Evolutionary conservation across 108 stramenopile species (phyloP).

Genomic region (Aurantiochytrium sp.): DNA sequence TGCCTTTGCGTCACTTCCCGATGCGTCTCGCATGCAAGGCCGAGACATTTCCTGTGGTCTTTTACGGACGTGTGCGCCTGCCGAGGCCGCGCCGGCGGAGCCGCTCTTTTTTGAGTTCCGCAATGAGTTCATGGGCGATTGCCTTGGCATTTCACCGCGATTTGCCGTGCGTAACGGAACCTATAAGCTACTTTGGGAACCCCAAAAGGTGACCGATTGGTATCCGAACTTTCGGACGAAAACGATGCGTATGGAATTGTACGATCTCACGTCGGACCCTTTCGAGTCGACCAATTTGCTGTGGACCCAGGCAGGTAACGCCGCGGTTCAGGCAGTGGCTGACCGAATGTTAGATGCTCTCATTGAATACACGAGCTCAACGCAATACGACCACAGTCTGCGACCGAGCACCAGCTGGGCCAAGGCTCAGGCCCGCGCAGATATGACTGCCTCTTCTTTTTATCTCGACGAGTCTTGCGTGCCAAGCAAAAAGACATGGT

Average conservation of each 20-base stretch:
- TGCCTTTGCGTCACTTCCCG: not conserved
- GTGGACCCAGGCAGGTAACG: not conserved
- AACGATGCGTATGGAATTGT: not conserved
- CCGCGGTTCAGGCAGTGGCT: not conserved
- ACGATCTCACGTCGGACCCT: not conserved
- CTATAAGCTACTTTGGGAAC: slow-evolving; percentile 8
- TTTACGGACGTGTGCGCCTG: not conserved
- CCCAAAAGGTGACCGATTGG: not conserved
- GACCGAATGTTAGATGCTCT: not conserved
- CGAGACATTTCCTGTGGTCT: not conserved
- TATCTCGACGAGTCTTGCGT: not conserved
- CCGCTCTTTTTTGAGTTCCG: not conserved
- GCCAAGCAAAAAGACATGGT: not conserved
- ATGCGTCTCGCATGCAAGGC: not conserved
- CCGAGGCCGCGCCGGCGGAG: not conserved
- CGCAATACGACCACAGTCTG: not conserved
- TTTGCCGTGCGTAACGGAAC: not conserved
- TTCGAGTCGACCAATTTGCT: not conserved
- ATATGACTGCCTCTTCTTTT: not conserved
- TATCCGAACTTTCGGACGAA: not conserved
- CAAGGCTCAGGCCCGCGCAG: not conserved
- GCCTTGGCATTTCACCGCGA: not conserved
- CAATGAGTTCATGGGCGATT: not conserved
- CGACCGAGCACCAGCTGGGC: not conserved
- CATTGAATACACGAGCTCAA: not conserved